Base-by-base conservation (phyloP, 2,329 filamentous ascomycete species). In the Claviceps sp. region DNA sequence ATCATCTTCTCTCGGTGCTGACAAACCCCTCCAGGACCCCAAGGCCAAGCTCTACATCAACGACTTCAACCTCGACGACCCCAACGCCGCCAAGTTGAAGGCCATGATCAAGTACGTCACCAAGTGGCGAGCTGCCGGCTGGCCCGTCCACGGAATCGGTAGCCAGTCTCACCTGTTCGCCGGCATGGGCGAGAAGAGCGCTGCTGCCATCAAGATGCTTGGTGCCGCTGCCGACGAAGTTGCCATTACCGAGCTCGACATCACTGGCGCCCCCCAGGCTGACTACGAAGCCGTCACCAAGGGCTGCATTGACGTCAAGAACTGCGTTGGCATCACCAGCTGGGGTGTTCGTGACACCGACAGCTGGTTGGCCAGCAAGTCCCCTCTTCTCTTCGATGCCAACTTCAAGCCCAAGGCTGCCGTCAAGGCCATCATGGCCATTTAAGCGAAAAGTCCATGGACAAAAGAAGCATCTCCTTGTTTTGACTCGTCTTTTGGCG, bases 41-140 rank as follows among this genome's bases (percentile, higher is more conserved):
- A 60, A 67, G 52, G 82, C 81, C 2, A 84, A 83, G 67, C 73
- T 89, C 41, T 89, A 86, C 71, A 85, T 88, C 69, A 89, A 89
- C 67, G 84, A 89, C 64, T 80, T 75, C 68, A 85, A 85, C 69
- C 75, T 85, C 50, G 83, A 85, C 67, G 71, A 66, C 44, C 73
- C 81, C 17, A 73, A 59, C 57, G 75, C 76, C 59, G 70, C 74
- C 56, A 88, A 89, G 71, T 70, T 71, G 39, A 68, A 59, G 22
- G 73, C 73, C 47, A 78, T 84, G 70, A 71, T 76, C 4, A 64
- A 62, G 39, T 70, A 81, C 60, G 83, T 88, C 57, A 76, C 77
- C 61, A 76, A 80, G 61, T 85, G 82, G 81, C 60, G 80, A 48
- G 73, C 73, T 0, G 73, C 72, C 1, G 84, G 39, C 5, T 13